Conservation (phyloP, 2,329 filamentous ascomycete genomes). For the Hypoxylon sp. region DNA sequence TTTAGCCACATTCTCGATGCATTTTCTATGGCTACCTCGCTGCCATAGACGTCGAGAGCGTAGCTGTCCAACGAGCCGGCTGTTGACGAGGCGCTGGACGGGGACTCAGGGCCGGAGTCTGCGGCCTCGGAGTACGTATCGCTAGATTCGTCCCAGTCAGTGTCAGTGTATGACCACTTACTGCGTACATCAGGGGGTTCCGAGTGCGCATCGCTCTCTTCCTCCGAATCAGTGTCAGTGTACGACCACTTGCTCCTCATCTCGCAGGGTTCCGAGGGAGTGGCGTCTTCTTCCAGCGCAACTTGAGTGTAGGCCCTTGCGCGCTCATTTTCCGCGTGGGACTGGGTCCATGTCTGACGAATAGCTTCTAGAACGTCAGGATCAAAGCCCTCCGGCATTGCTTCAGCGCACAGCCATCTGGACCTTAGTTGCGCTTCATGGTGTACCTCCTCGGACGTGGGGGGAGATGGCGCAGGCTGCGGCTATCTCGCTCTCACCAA, state of each 20-base stretch:
- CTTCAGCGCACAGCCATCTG: constrained; percentile 21
- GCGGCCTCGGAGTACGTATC: not conserved
- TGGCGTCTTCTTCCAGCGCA: not conserved
- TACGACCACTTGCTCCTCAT: too few relatives aligned
- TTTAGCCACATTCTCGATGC: constrained; percentile 1
- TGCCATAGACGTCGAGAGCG: constrained; percentile 20
- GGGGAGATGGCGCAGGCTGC: not conserved
- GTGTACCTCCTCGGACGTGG: not conserved
- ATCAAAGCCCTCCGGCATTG: constrained; percentile 23
- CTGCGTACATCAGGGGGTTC: too few relatives aligned
- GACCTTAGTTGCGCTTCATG: constrained; percentile 17
- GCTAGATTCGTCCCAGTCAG: not conserved
- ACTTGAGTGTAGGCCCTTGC: not conserved
- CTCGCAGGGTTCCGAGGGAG: too few relatives aligned
- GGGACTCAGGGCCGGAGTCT: not conserved
- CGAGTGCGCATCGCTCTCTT: too few relatives aligned
- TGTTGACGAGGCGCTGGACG: not conserved
- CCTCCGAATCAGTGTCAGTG: too few relatives aligned
- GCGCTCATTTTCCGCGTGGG: not conserved
- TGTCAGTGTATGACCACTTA: too few relatives aligned
- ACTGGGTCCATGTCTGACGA: not conserved
- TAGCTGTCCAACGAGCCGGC: constrained; percentile 14
- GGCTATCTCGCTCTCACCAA: not conserved
- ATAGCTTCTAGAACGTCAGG: constrained; percentile 11
- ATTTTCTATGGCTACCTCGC: constrained; percentile 4